A percentile compares a stretch with the other conserved stretches of the same genome.
These are phyloP conservation scores for Botrytis paeoniae DNA, from an alignment of 2,329 filamentous ascomycete species.

Conservation along the genomic window DNA sequence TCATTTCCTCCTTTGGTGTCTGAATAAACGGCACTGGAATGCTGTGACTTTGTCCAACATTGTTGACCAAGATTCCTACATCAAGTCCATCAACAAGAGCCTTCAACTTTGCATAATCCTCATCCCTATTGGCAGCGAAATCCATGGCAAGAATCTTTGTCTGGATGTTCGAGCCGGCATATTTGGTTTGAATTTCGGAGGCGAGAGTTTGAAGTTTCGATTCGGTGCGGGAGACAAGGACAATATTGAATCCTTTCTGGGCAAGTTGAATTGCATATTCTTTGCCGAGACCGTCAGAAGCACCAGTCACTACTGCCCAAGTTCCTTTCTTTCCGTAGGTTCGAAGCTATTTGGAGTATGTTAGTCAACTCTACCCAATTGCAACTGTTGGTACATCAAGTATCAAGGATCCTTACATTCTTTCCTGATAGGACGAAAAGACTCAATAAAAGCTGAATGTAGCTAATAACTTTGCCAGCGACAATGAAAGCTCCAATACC, in stretches of 20 bases:
- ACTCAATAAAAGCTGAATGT: slow-evolving; percentile 60
- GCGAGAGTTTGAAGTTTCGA: slow-evolving; percentile 82
- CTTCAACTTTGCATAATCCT: slow-evolving; percentile 74
- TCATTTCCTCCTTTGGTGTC: slow-evolving; percentile 75
- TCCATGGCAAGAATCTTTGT: slow-evolving; percentile 88
- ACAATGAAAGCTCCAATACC: slow-evolving; percentile 59
- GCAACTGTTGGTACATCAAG: not conserved
- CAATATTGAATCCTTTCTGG: slow-evolving; percentile 85
- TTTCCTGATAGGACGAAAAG: slow-evolving; percentile 65
- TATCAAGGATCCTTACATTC: slow-evolving; percentile 44
- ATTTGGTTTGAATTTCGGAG: slow-evolving; percentile 69
- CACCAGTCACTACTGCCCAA: slow-evolving; percentile 93
- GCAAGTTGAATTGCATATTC: slow-evolving; percentile 92
- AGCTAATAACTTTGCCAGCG: slow-evolving; percentile 54
- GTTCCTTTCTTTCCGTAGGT: slow-evolving; percentile 88
- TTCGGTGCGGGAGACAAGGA: slow-evolving; percentile 93
- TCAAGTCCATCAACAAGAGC: slow-evolving; percentile 70
- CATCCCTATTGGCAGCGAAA: slow-evolving; percentile 74
- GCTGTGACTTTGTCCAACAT: slow-evolving; percentile 90
- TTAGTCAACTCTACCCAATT: not conserved
- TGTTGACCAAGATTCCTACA: slow-evolving; percentile 88
- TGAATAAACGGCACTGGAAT: slow-evolving; percentile 87
- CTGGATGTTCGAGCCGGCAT: slow-evolving; percentile 58
- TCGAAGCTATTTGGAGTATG: slow-evolving; percentile 58
- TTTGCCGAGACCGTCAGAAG: slow-evolving; percentile 94